Evolutionary conservation across 192 early-diverging fungal genomes (phyloP).

Genomic region (Entophlyctis helioformis): DNA sequence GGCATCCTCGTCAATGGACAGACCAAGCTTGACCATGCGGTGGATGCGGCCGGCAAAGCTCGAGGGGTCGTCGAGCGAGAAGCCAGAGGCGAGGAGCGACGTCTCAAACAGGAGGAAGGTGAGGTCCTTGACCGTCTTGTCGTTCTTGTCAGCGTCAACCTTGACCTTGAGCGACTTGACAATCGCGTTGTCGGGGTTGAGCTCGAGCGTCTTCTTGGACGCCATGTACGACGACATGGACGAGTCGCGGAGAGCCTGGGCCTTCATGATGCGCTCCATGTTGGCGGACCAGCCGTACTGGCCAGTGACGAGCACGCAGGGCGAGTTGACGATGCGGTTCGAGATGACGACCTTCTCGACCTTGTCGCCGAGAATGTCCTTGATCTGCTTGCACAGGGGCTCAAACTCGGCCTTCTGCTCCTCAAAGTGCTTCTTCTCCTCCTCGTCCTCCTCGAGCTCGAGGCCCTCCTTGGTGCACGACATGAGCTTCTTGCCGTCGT

Average conservation of each 20-base stretch:
- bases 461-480: slow-evolving; percentile 98
- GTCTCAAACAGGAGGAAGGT: slow-evolving; percentile 93
- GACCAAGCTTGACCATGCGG: slow-evolving; percentile 98
- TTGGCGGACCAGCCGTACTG: slow-evolving; percentile 99
- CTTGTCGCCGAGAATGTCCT: slow-evolving; percentile 98
- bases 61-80: slow-evolving; percentile 91
- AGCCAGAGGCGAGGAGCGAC: slow-evolving; percentile 91
- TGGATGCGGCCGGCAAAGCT: slow-evolving; percentile 90
- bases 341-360: slow-evolving; percentile 91
- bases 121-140: slow-evolving; percentile 96
- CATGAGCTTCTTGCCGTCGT: slow-evolving; percentile 97
- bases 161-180: slow-evolving; percentile 89
- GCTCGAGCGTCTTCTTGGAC: slow-evolving; percentile 97
- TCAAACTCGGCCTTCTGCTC: slow-evolving; percentile 87
- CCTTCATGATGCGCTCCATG: slow-evolving; percentile 99
- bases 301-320: slow-evolving; percentile 97
- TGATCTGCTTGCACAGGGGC: slow-evolving; percentile 84
- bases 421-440: slow-evolving; percentile 91
- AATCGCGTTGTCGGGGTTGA: slow-evolving; percentile 93
- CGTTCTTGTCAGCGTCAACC: slow-evolving; percentile 90
- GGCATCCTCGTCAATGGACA: slow-evolving; percentile 75
- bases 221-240: slow-evolving; percentile 99
- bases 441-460: slow-evolving; percentile 97
- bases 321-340: slow-evolving; percentile 93
- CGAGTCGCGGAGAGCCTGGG: slow-evolving; percentile 97